Conservation (phyloP, 148 eudicot species). For the Cornus suecica region DNA sequence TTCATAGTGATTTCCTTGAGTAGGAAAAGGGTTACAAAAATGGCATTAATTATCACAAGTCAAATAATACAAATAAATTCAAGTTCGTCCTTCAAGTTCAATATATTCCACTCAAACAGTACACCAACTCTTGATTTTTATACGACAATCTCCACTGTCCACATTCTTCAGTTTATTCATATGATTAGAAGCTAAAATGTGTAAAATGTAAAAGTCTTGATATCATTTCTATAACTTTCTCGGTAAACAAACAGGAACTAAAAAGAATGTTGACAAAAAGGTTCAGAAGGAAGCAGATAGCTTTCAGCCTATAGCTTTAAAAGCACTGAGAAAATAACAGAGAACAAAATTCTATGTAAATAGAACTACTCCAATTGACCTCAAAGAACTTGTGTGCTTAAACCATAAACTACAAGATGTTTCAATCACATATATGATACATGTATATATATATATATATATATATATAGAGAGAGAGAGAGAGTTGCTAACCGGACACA, state of each 20-base stretch:
- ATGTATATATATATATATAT: not conserved
- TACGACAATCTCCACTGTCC: no score
- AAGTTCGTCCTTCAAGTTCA: no score
- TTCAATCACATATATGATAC: not conserved
- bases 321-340: not conserved
- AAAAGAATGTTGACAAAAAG: not conserved
- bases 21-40: no score
- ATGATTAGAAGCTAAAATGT: not conserved
- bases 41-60: not conserved
- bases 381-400: not conserved
- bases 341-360: not conserved
- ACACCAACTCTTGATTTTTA: no score
- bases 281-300: not conserved
- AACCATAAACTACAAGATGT: no score
- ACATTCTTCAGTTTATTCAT: not conserved
- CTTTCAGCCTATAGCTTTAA: not conserved
- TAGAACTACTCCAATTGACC: not conserved
- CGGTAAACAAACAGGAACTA: not conserved
- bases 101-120: no score
- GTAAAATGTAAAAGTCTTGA: not conserved
- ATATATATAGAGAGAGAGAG: slow-evolving; percentile 7
- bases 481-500: not conserved
- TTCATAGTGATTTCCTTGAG: no score
- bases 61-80: not conserved
- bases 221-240: not conserved